phyloP scores from a whole-genome alignment of 1,284 basidiomycete genomes.

The Hymenochaete sp. region DNA sequence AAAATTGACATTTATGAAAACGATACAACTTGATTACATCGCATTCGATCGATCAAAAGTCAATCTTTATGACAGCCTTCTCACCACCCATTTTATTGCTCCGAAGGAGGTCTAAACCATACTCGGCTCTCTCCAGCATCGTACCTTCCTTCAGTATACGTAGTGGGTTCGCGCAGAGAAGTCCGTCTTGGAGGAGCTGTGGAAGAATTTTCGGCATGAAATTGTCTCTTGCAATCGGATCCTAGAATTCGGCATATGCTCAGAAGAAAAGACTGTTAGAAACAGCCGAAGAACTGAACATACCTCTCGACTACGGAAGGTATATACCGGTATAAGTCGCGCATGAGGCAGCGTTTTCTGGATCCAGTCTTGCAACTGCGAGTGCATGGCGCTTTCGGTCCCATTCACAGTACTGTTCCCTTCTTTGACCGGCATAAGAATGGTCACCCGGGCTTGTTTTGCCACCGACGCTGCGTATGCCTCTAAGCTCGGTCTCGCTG shows the following conservation, averaged over 20 bases:
- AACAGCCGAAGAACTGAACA: too few relatives aligned
- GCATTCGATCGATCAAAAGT: not conserved
- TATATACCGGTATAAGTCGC: conserved; percentile 35
- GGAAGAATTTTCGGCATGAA: conserved; percentile 40
- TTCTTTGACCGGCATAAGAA: conserved; percentile 41
- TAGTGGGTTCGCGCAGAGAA: conserved; percentile 32
- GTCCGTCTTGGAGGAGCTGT: conserved; percentile 29
- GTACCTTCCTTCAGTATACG: conserved; percentile 35
- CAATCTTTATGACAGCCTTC: conserved; percentile 38
- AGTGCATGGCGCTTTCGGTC: too few relatives aligned
- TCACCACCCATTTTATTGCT: conserved; percentile 41
- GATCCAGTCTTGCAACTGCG: too few relatives aligned
- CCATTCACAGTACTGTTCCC: too few relatives aligned
- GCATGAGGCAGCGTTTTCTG: too few relatives aligned
- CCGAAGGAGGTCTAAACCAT: conserved; percentile 35
- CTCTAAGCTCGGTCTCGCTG: conserved; percentile 31
- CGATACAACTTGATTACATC: too few relatives aligned
- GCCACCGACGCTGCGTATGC: conserved; percentile 29
- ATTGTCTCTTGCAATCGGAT: conserved; percentile 34
- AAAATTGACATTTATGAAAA: too few relatives aligned
- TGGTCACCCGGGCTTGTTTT: conserved; percentile 31
- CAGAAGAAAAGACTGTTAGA: not conserved
- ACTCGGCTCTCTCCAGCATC: conserved; percentile 32
- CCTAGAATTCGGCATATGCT: conserved; percentile 23
- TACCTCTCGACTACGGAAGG: conserved; percentile 36